phyloP scores from a whole-genome alignment of 495 filamentous ascomycete species.

The Elasticomyces elasticus region DNA sequence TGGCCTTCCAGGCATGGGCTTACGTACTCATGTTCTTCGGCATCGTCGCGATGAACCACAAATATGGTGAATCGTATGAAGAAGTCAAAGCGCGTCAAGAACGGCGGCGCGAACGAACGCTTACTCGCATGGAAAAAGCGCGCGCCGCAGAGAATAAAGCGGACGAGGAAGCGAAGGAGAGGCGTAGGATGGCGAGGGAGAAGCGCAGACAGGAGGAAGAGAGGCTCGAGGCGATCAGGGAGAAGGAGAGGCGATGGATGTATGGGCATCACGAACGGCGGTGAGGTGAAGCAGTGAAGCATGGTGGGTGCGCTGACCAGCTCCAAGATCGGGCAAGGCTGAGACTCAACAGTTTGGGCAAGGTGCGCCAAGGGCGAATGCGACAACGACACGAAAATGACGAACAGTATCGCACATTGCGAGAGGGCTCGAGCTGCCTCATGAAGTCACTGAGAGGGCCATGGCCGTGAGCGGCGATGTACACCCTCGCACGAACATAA shows the following conservation, averaged over 20 bases:
- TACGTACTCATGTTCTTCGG: slow-evolving; percentile 1
- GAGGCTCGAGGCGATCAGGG: slow-evolving; percentile 1
- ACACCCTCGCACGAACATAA: no score
- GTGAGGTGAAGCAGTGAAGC: no score
- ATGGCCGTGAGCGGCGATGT: no score
- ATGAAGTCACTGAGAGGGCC: no score
- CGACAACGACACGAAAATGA: no score
- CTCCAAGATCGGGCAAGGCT: no score
- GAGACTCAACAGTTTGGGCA: no score
- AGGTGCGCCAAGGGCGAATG: no score
- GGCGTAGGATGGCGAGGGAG: neutral
- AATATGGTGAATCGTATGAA: slow-evolving; percentile 7
- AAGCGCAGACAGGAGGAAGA: slow-evolving; percentile 2
- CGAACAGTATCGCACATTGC: no score
- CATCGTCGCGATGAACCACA: slow-evolving; percentile 12
- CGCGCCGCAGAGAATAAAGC: slow-evolving; percentile 1
- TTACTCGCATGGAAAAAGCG: neutral
- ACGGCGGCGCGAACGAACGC: neutral
- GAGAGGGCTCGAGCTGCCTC: no score
- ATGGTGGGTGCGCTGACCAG: no score
- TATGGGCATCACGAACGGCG: slow-evolving; percentile 5
- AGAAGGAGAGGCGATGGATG: neutral
- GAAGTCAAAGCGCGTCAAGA: neutral
- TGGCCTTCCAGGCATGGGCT: slow-evolving; percentile 9
- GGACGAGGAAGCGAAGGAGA: neutral